Evolutionary conservation across 306 rosid species (phyloP).

Genomic region (Prunus padus): DNA sequence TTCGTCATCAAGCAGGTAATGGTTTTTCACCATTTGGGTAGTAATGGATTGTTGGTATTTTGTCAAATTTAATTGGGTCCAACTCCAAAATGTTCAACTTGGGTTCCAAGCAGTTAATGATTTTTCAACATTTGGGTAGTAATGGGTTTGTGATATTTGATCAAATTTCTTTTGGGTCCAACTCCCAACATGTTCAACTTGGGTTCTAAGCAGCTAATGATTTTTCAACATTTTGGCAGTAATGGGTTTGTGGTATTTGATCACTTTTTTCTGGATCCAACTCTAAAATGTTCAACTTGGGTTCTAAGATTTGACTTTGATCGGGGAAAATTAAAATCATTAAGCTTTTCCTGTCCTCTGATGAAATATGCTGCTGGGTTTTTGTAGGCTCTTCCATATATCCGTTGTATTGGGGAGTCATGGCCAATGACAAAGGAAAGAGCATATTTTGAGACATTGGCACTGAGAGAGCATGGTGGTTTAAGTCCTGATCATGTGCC

Average conservation of each 20-base stretch:
- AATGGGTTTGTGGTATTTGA: not conserved
- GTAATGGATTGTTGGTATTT: not conserved
- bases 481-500: slow-evolving; percentile 61
- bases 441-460: slow-evolving; percentile 76
- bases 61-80: not conserved
- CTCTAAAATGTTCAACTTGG: not conserved
- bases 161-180: not conserved
- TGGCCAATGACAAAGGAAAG: slow-evolving; percentile 97
- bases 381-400: slow-evolving; percentile 74
- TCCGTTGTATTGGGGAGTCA: slow-evolving; percentile 87
- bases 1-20: slow-evolving; percentile 84
- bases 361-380: not conserved
- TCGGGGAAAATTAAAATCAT: not conserved
- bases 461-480: slow-evolving; percentile 43
- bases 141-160: not conserved
- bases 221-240: slow-evolving; percentile 4
- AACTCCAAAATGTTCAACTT: not conserved
- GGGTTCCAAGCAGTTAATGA: not conserved
- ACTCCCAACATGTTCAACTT: no score
- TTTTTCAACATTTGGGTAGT: slow-evolving; percentile 10
- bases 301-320: not conserved
- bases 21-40: slow-evolving; percentile 3
- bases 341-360: not conserved
- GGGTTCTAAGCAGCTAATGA: not conserved
- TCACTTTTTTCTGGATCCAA: not conserved